A percentile compares a stretch with the other conserved stretches of the same genome.
Conservation (phyloP, 805 yeast genomes). For the Wickerhamiella occidentalis region DNA sequence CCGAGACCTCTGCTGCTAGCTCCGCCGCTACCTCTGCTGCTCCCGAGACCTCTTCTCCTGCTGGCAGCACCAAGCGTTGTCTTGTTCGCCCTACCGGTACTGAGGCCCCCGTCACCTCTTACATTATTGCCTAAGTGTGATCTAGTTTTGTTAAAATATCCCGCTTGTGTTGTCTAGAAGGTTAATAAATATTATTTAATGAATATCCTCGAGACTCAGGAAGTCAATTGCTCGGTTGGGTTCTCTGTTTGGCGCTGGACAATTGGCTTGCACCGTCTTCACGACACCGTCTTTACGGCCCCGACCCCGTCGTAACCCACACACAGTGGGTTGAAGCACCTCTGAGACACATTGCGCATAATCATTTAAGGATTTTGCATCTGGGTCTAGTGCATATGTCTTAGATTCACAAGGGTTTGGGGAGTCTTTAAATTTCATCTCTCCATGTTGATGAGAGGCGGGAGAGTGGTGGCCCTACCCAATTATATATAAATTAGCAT, state of each 20-base stretch:
- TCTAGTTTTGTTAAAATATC: not conserved
- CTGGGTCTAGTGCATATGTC: not conserved
- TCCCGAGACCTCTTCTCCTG: not conserved
- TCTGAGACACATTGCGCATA: not conserved
- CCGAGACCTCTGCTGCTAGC: not conserved
- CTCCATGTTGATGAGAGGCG: too few species aligned
- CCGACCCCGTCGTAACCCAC: too few species aligned
- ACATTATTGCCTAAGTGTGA: not conserved
- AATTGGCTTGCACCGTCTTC: too few species aligned
- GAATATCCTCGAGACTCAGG: not conserved
- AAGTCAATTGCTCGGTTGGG: too few species aligned
- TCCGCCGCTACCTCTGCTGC: not conserved
- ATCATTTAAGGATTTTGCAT: not conserved
- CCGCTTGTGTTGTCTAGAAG: not conserved
- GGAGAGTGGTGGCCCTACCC: too few species aligned
- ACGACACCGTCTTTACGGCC: too few species aligned
- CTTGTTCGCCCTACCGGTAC: constrained; percentile 7
- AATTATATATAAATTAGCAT: too few species aligned
- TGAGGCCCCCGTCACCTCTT: constrained; percentile 2
- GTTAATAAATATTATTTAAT: not conserved
- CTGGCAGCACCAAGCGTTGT: constrained; percentile 4
- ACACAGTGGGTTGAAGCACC: not conserved
- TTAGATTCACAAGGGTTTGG: not conserved
- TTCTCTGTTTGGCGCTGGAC: too few species aligned
- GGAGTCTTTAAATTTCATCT: too few species aligned